Base-by-base conservation (phyloP, 768 basidiomycete genomes). In the Tulasnella calospora region DNA sequence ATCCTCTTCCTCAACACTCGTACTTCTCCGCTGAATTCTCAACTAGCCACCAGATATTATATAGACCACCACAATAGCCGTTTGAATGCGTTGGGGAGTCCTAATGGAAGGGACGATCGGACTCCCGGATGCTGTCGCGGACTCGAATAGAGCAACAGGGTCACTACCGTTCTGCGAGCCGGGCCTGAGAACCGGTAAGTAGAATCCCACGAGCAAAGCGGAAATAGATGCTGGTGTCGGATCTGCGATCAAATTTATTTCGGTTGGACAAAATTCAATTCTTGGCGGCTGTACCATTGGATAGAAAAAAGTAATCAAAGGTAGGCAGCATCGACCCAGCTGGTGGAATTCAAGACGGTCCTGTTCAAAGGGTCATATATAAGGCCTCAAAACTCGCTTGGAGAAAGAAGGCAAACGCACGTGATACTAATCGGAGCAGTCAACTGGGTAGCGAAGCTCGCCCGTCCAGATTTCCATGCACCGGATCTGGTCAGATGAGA, bases 391-490 rank as follows among this genome's bases (percentile, higher is more conserved):
- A 76, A n/a, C 12, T 13, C 33, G 33, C 13, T 30, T 27, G 13
- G 10, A 10, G 5, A 13, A 35, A 8, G 33, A 4, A 33, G 69
- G 30, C 19, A 21, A 13, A 55, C 75, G 1, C 69, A 73, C 77
- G 30, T 78, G 23, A 71, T 73, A 40, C 67, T 72, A 36, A 77
- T 71, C 0, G 61, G 17, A 33, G 79, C 73, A n/a, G 82, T 74
- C 19, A 84, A 80, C 78, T 81, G 76, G 36, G 82, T 83, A 41
- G 83, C 78, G 74, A 84, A 84, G 80, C 78, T 82, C 33, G 83
- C 82, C 40, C 83, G 81, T 6, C 70, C 70, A 21, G 76, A 76
- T 5, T 69, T 55, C 77, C 80, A 78, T 21, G 80, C 80, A 23
- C 80, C 80, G 21, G 73, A 35, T n/a, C 80, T 80, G 47, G 74